Percentiles rank a stretch among this genome's conserved stretches.
Evolutionary conservation across 176 grass and related monocot genomes (phyloP).

Genomic region (Paspalum vaginatum): DNA sequence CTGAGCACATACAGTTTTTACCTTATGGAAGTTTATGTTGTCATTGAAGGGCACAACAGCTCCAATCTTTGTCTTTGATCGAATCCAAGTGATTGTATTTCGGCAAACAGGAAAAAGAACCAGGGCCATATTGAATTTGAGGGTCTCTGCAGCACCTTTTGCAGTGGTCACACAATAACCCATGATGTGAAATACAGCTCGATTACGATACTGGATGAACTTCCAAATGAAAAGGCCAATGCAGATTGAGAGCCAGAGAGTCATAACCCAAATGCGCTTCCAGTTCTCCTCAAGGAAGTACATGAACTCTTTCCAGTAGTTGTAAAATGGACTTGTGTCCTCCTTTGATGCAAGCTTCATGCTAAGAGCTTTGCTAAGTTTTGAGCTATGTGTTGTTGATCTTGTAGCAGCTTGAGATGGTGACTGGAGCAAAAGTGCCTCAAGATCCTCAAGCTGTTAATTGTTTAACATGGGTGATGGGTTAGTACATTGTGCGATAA

Average conservation of each 20-base stretch:
- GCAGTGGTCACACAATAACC: constrained; percentile 79
- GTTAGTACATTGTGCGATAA: constrained; percentile 14
- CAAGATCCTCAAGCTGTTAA: constrained; percentile 75
- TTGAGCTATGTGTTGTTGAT: constrained; percentile 69
- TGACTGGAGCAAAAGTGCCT: constrained; percentile 71
- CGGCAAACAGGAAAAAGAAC: constrained; percentile 80
- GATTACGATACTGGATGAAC: constrained; percentile 78
- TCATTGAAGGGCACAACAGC: constrained; percentile 78
- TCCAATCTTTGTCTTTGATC: constrained; percentile 80
- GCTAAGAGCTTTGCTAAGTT: constrained; percentile 87
- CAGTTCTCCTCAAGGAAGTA: constrained; percentile 92
- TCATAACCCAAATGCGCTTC: constrained; percentile 86
- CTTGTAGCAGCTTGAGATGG: constrained; percentile 56
- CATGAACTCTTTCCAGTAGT: constrained; percentile 56
- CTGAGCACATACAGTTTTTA: constrained; percentile 2
- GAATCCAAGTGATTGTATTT: constrained; percentile 85
- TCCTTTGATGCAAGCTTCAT: constrained; percentile 71
- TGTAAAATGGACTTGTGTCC: constrained; percentile 41
- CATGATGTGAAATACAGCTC: constrained; percentile 84
- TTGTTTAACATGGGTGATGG: constrained; percentile 18
- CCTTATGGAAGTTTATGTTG: constrained; percentile 95
- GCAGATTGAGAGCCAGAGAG: constrained; percentile 77
- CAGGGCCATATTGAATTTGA: constrained; percentile 88
- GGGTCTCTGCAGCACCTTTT: constrained; percentile 82
- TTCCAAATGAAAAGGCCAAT: constrained; percentile 81